A percentile compares a stretch with the other conserved stretches of the same genome.
Evolutionary conservation across 305 asterid genomes (phyloP).

Genomic region (Fraxinus sp.): DNA sequence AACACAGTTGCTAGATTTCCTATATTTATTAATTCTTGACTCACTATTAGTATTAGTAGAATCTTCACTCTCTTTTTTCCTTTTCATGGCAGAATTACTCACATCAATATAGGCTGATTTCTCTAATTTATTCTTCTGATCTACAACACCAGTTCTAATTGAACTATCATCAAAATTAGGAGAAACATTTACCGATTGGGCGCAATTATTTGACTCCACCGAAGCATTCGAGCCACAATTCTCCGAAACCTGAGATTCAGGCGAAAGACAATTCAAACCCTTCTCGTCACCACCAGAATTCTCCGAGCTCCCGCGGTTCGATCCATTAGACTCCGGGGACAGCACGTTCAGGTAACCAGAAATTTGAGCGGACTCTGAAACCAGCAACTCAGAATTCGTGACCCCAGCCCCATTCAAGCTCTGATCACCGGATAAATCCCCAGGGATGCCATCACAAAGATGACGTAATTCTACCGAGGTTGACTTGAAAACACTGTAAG

Average conservation of each 20-base stretch:
- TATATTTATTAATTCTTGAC: slow-evolving; percentile 44
- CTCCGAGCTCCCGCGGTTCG: slow-evolving; percentile 42
- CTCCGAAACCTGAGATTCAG: slow-evolving; percentile 64
- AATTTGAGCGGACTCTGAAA: slow-evolving; percentile 39
- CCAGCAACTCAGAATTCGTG: slow-evolving; percentile 41
- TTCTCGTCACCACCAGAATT: slow-evolving; percentile 39
- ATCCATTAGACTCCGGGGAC: slow-evolving; percentile 77
- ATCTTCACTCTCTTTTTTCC: slow-evolving; percentile 64
- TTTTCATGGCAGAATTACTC: slow-evolving; percentile 47
- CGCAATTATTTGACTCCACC: slow-evolving; percentile 43
- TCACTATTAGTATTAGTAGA: slow-evolving; percentile 28
- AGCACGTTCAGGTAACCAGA: slow-evolving; percentile 62
- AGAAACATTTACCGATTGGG: slow-evolving; percentile 62
- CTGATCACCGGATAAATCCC: slow-evolving; percentile 32
- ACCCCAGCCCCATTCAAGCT: slow-evolving; percentile 50
- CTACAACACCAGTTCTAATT: slow-evolving; percentile 47
- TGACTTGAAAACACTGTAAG: slow-evolving; percentile 45
- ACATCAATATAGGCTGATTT: slow-evolving; percentile 30
- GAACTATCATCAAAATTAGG: slow-evolving; percentile 45
- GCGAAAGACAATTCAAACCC: slow-evolving; percentile 54
- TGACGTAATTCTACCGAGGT: slow-evolving; percentile 42
- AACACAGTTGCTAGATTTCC: slow-evolving; percentile 41
- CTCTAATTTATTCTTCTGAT: slow-evolving; percentile 55
- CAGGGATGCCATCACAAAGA: slow-evolving; percentile 22
- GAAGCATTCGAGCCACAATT: slow-evolving; percentile 50